A percentile compares a stretch with the other conserved stretches of the same genome.
Evolutionary conservation across 352 stramenopile genomes (phyloP).

Genomic region (Phytopythium kandeliae): DNA sequence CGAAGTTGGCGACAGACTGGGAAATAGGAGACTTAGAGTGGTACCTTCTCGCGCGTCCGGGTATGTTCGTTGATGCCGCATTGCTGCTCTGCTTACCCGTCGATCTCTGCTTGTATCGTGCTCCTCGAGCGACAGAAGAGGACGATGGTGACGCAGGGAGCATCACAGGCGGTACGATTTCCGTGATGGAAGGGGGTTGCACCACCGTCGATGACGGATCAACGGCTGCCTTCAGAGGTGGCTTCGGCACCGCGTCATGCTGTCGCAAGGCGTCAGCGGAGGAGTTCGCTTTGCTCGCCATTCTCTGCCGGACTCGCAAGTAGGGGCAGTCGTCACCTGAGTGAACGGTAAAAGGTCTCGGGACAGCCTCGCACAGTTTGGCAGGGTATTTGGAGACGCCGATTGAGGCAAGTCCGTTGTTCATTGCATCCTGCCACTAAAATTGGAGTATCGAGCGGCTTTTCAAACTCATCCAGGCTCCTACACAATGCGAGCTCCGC

Average conservation of each 20-base stretch:
- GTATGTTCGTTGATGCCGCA: not conserved
- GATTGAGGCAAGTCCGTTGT: not conserved
- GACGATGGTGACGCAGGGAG: not conserved
- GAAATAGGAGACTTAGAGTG: not conserved
- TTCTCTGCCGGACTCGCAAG: not conserved
- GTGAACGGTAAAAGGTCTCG: too few relatives aligned
- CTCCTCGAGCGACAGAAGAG: not conserved
- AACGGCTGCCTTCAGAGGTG: not conserved
- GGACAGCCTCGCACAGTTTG: not conserved
- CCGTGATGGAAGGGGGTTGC: not conserved
- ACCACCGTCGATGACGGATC: not conserved
- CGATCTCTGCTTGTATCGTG: not conserved
- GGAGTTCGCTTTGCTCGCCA: slow-evolving; percentile 1
- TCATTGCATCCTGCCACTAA: not conserved
- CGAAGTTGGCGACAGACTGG: not conserved
- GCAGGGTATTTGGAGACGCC: not conserved
- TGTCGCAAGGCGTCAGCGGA: not conserved
- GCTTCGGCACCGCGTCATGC: not conserved
- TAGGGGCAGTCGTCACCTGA: too few relatives aligned
- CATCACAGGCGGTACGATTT: not conserved
- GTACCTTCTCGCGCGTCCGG: not conserved
- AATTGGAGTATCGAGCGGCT: not conserved
- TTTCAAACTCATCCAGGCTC: not conserved
- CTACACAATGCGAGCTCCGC: too few relatives aligned
- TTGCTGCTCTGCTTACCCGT: not conserved